Percentiles rank a stretch among this genome's conserved stretches.
Conservation (phyloP, 352 stramenopile species). For the Globisporangium spinosum region DNA sequence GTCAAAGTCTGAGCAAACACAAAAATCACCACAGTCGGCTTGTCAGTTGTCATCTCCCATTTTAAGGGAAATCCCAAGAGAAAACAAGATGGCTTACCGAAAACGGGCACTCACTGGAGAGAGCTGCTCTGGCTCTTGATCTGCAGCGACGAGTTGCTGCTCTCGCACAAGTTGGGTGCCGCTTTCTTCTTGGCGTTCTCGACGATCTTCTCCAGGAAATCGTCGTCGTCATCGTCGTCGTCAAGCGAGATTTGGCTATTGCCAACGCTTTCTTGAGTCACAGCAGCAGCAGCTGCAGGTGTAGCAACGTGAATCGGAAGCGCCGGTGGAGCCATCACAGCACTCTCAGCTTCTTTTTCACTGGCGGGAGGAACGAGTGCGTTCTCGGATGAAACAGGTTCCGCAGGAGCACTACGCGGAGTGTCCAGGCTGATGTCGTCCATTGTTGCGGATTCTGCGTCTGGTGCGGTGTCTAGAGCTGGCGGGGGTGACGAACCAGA, state of each 20-base stretch:
- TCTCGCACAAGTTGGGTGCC: constrained; percentile 39
- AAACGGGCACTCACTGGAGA: constrained; percentile 19
- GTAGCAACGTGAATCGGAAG: constrained; percentile 11
- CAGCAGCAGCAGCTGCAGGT: background rate
- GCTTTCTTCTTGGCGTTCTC: constrained; percentile 46
- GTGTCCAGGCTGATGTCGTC: constrained; percentile 20
- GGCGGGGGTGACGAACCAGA: background rate
- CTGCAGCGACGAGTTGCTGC: constrained; percentile 48
- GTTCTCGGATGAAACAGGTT: background rate
- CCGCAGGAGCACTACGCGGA: background rate
- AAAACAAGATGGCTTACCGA: constrained; percentile 5
- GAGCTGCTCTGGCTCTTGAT: constrained; percentile 59
- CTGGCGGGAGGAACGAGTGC: background rate
- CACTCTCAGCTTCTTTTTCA: background rate
- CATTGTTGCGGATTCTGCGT: constrained; percentile 1
- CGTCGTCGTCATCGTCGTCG: constrained; percentile 33
- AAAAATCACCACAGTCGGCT: background rate
- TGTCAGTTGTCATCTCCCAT: background rate
- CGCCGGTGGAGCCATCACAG: constrained; percentile 15
- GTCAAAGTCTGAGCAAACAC: constrained; percentile 30
- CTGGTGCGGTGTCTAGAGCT: background rate
- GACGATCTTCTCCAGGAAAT: constrained; percentile 60
- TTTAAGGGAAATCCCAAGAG: background rate
- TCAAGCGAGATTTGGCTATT: constrained; percentile 32
- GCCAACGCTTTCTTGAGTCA: background rate